These are phyloP conservation scores for Acer negundo DNA, from an alignment of 345 rosid species.

Conservation along the genomic window DNA sequence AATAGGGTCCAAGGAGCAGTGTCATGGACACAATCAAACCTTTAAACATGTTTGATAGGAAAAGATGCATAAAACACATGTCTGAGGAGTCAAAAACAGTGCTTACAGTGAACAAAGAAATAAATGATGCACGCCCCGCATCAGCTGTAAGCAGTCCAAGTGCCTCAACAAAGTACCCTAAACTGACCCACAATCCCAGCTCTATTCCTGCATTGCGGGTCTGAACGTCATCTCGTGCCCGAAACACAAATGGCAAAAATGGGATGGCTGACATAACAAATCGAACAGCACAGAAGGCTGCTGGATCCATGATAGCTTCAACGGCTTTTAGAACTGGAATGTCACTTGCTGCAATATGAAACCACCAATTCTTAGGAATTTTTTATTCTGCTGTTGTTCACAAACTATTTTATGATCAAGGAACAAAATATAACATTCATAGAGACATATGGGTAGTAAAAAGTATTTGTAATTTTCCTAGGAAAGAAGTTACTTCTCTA, in stretches of 20 bases:
- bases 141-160: conserved; percentile 29
- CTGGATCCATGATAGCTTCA: conserved; percentile 26
- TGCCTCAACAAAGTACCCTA: conserved; percentile 28
- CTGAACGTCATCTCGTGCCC: conserved; percentile 20
- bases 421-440: not conserved
- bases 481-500: not conserved
- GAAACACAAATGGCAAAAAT: conserved; percentile 25
- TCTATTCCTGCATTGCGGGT: conserved; percentile 29
- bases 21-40: not conserved
- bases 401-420: not conserved
- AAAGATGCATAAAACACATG: not conserved
- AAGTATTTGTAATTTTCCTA: not conserved
- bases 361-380: not conserved
- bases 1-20: not conserved
- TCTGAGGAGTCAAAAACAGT: not conserved
- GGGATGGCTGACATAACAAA: conserved; percentile 28
- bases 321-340: conserved; percentile 27
- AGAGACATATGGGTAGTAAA: not conserved
- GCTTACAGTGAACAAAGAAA: conserved; percentile 26
- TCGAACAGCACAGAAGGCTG: conserved; percentile 27
- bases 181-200: conserved; percentile 31
- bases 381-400: not conserved
- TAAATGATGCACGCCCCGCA: conserved; percentile 33
- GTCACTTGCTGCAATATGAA: conserved; percentile 26
- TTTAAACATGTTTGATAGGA: not conserved